Evolutionary conservation across 257 asterid species (phyloP).

Genomic region (Gentiana macrophylla): DNA sequence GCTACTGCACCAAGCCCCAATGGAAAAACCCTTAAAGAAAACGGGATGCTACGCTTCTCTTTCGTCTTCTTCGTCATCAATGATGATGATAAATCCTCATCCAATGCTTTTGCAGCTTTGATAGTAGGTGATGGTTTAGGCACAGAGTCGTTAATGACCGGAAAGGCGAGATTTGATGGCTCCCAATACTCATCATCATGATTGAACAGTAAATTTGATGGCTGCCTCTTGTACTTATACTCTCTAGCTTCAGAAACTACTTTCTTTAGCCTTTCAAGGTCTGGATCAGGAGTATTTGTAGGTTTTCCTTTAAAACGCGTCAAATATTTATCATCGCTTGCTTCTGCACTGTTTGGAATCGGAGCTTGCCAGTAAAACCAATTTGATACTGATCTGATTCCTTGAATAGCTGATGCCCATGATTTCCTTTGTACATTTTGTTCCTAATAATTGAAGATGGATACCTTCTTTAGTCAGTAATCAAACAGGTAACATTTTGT

Average conservation of each 20-base stretch:
- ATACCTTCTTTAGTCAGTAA: background rate
- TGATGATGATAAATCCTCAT: slow-evolving; percentile 7
- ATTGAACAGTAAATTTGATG: slow-evolving; percentile 5
- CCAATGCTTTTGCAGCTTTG: slow-evolving; percentile 1
- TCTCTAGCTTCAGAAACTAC: slow-evolving; percentile 55
- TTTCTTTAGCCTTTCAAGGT: slow-evolving; percentile 39
- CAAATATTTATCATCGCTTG: slow-evolving; percentile 17
- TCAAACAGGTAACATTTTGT: background rate
- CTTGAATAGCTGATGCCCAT: slow-evolving; percentile 56
- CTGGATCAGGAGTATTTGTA: slow-evolving; percentile 17
- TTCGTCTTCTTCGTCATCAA: background rate
- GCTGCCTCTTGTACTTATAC: slow-evolving; percentile 3
- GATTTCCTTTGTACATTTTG: slow-evolving; percentile 29
- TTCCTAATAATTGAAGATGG: slow-evolving; percentile 25
- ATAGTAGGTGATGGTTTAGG: slow-evolving; percentile 8
- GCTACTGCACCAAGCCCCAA: slow-evolving; percentile 21
- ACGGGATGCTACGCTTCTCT: slow-evolving; percentile 18
- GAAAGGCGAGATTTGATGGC: slow-evolving; percentile 34
- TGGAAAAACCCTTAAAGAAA: background rate
- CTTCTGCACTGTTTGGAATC: background rate
- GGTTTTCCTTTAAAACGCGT: slow-evolving; percentile 13
- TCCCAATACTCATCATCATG: slow-evolving; percentile 51
- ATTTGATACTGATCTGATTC: slow-evolving; percentile 64
- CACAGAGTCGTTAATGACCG: slow-evolving; percentile 15
- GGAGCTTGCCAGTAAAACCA: slow-evolving; percentile 90